A percentile compares a stretch with the other conserved stretches of the same genome.
Conservation (phyloP, 352 stramenopile species). For the Blastocystis sp. region DNA sequence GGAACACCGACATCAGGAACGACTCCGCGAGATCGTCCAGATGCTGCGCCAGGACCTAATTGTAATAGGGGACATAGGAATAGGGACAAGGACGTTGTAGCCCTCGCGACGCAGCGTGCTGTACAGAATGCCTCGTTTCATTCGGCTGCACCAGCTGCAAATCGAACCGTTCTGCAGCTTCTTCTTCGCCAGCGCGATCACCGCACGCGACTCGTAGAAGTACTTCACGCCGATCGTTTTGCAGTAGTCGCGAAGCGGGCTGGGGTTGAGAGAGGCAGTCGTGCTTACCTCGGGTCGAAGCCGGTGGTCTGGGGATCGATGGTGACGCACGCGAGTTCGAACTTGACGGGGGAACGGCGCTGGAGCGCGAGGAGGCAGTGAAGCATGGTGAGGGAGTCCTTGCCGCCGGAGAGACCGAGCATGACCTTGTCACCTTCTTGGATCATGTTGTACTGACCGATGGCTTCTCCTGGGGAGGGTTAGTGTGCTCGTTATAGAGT, state of each 20-base stretch:
- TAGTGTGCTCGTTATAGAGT: constrained; percentile 75
- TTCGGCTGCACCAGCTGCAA: constrained; percentile 92
- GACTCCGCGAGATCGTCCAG: constrained; percentile 95
- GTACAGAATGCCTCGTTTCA: constrained; percentile 97
- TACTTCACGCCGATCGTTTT: constrained; percentile 90
- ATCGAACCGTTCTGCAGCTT: constrained; percentile 87
- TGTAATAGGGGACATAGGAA: constrained; percentile 51
- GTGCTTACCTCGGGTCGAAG: constrained; percentile 89
- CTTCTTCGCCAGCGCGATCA: constrained; percentile 85
- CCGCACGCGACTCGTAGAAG: constrained; percentile 90
- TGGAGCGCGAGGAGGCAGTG: constrained; percentile 92
- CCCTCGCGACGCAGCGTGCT: constrained; percentile 88
- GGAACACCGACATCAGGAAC: constrained; percentile 96
- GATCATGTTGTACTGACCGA: constrained; percentile 94
- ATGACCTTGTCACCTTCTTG: constrained; percentile 91
- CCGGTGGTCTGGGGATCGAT: constrained; percentile 94
- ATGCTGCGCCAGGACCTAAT: constrained; percentile 91
- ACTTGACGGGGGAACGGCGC: constrained; percentile 88
- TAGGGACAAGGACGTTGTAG: constrained; percentile 85
- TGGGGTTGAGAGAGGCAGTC: background rate
- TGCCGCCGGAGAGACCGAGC: constrained; percentile 92
- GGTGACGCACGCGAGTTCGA: constrained; percentile 91
- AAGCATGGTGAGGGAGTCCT: constrained; percentile 94
- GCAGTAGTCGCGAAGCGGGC: constrained; percentile 93
- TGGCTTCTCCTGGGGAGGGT: constrained; percentile 82